Base-by-base conservation (phyloP, 495 filamentous ascomycete genomes). In the Aspergillus hancockii region DNA sequence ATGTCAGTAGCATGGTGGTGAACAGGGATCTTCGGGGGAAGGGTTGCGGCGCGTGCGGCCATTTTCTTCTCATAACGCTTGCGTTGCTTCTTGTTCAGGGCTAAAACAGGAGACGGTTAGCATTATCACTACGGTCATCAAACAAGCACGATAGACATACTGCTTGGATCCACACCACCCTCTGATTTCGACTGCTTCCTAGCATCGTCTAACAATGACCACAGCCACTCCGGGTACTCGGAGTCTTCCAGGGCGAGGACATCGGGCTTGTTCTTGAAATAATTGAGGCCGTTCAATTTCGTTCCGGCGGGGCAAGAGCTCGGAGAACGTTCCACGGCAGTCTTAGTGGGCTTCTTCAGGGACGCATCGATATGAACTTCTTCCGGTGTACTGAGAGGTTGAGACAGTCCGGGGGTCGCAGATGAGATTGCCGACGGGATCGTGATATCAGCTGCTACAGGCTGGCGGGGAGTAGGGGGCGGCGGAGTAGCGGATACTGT, bases 211-310 rank as follows among this genome's bases (percentile, higher is more conserved):
- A 97, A 75, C 62, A 92, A 83, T 0, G 67, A 74, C 94, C 94
- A 98, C 54, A 98, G 75, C 94, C 94, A 98, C 13, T 79, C 82
- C 16, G 94, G 94, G 76, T 98, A 98, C 55, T 91, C 92, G 32
- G 82, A 75, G 70, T 98, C 94, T 54, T 88, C 82, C 65, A 85
- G 76, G 30, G 94, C 94, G 12, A 96, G 63, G 5, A 85, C 72
- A 57, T 85, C 83, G 0, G 86, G 85, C 67, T 91, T 86, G 40
- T 81, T 81, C 78, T 97, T 97, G 67, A 95, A 77, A 77, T 94
- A 97, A 71, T 92, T 95, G 60, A 98, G 80, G 8, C 92, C 91
- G 31, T 79, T 85, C 54, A 98, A 68, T 34, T 81, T 75, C 3
- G 90, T 92, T 19, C 94, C 94, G 3, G 86, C 85, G 0, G 80